Conservation (phyloP, 352 stramenopile species). For the Globisporangium heterothallicum region DNA sequence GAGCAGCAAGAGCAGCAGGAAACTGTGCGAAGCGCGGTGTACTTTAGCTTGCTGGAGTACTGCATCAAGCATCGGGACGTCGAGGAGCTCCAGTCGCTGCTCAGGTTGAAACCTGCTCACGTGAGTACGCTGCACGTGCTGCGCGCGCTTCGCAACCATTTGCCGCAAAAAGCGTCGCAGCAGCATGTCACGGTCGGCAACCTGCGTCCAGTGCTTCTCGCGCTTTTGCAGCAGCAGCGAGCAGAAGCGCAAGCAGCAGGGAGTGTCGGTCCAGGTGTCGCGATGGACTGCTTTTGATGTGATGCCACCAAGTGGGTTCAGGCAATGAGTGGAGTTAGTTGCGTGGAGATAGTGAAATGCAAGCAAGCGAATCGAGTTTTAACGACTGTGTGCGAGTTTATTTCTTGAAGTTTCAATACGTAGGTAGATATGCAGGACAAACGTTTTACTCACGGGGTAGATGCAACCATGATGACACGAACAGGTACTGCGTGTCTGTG, state of each 20-base stretch:
- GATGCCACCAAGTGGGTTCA: not conserved
- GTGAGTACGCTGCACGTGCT: conserved; percentile 59
- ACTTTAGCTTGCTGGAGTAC: conserved; percentile 64
- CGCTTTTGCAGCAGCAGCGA: conserved; percentile 32
- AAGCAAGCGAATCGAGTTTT: too few relatives aligned
- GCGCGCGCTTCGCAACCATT: conserved; percentile 31
- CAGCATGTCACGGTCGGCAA: conserved; percentile 37
- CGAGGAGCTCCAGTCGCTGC: conserved; percentile 35
- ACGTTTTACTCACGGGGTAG: too few relatives aligned
- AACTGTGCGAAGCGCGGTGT: conserved; percentile 28
- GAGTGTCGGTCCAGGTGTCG: too few relatives aligned
- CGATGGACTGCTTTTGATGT: not conserved
- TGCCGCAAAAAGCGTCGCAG: conserved; percentile 16
- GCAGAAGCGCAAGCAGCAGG: not conserved
- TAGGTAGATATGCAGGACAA: too few relatives aligned
- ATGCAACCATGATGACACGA: too few relatives aligned
- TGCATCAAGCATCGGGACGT: conserved; percentile 47
- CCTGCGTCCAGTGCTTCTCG: conserved; percentile 36
- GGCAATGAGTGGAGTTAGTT: too few relatives aligned
- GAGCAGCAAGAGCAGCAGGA: conserved; percentile 7
- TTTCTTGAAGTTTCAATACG: too few relatives aligned
- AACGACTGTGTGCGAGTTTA: too few relatives aligned
- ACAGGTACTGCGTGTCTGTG: too few relatives aligned
- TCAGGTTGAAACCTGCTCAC: conserved; percentile 47
- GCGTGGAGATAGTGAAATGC: too few relatives aligned